A percentile compares a stretch with the other conserved stretches of the same genome.
phyloP scores from a whole-genome alignment of 345 rosid genomes.

The Linum lewisii region DNA sequence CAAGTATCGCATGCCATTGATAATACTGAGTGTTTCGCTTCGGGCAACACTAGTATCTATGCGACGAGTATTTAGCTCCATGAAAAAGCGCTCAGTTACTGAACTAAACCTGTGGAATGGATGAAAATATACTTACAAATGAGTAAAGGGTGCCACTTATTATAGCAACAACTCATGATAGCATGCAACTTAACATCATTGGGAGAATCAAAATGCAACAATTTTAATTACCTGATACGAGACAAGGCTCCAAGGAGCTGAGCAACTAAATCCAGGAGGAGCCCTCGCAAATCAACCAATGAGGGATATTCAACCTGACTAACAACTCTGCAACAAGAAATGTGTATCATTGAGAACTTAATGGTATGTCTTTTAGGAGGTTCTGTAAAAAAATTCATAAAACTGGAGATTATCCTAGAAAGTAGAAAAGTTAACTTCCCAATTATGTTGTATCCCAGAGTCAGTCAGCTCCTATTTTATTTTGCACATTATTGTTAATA shows the following conservation, averaged over 20 bases:
- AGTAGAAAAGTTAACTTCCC: too few relatives aligned
- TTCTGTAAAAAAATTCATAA: too few relatives aligned
- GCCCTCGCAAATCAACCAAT: slow-evolving; percentile 92
- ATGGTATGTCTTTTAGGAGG: too few relatives aligned
- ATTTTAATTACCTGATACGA: slow-evolving; percentile 64
- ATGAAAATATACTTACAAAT: slow-evolving; percentile 13
- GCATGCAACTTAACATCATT: background rate
- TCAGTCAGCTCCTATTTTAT: too few relatives aligned
- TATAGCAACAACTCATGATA: background rate
- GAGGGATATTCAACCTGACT: slow-evolving; percentile 99
- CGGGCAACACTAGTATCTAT: slow-evolving; percentile 74
- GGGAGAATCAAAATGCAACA: slow-evolving; percentile 9
- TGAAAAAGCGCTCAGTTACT: slow-evolving; percentile 90
- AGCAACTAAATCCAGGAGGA: slow-evolving; percentile 91
- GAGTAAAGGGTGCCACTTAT: background rate
- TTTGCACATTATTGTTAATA: too few relatives aligned
- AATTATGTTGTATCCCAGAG: too few relatives aligned
- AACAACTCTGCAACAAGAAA: slow-evolving; percentile 61
- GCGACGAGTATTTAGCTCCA: slow-evolving; percentile 86
- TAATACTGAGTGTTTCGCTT: slow-evolving; percentile 88
- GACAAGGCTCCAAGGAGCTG: slow-evolving; percentile 96
- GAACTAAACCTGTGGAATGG: slow-evolving; percentile 72
- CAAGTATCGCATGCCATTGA: slow-evolving; percentile 97
- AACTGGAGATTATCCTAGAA: too few relatives aligned
- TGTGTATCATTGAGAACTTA: too few relatives aligned